phyloP scores from a whole-genome alignment of 2,329 filamentous ascomycete genomes.

The Talaromyces amestolkiae region DNA sequence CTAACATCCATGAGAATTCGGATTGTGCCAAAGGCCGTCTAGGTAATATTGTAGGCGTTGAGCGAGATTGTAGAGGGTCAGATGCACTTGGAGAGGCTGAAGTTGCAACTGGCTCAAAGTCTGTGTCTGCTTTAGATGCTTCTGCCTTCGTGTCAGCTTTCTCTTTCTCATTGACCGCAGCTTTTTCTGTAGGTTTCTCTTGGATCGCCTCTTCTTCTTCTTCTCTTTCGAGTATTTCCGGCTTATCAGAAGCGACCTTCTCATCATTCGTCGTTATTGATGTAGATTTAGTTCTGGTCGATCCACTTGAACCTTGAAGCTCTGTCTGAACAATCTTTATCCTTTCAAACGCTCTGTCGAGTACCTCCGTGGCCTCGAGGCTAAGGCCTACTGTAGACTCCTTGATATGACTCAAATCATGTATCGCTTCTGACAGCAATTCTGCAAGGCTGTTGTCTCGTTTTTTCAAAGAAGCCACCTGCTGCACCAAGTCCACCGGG shows the following conservation, averaged over 20 bases:
- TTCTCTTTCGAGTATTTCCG: constrained; percentile 1
- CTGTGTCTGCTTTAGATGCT: background rate
- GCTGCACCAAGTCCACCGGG: constrained; percentile 30
- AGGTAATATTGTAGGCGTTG: constrained; percentile 3
- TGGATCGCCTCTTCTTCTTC: background rate
- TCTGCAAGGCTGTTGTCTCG: constrained; percentile 39
- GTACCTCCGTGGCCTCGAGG: constrained; percentile 27
- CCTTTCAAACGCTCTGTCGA: constrained; percentile 40
- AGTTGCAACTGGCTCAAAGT: background rate
- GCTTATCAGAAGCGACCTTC: background rate
- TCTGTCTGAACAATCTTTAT: constrained; percentile 45
- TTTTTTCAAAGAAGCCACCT: constrained; percentile 37
- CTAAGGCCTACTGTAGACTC: constrained; percentile 28
- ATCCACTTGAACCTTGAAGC: constrained; percentile 29
- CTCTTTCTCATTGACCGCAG: background rate
- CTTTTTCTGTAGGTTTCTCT: background rate
- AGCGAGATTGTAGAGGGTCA: constrained; percentile 6
- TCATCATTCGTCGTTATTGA: constrained; percentile 22
- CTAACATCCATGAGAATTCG: constrained; percentile 53
- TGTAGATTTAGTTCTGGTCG: constrained; percentile 32
- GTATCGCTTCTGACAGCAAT: constrained; percentile 42
- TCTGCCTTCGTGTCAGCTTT: background rate
- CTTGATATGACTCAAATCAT: constrained; percentile 40
- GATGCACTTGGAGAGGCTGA: background rate
- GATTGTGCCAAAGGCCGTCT: constrained; percentile 46